Percentiles rank a stretch among this genome's conserved stretches.
These are phyloP conservation scores for Trypanosoma cruzi DNA, from an alignment of 208 protist genomes.

Conservation along the genomic window DNA sequence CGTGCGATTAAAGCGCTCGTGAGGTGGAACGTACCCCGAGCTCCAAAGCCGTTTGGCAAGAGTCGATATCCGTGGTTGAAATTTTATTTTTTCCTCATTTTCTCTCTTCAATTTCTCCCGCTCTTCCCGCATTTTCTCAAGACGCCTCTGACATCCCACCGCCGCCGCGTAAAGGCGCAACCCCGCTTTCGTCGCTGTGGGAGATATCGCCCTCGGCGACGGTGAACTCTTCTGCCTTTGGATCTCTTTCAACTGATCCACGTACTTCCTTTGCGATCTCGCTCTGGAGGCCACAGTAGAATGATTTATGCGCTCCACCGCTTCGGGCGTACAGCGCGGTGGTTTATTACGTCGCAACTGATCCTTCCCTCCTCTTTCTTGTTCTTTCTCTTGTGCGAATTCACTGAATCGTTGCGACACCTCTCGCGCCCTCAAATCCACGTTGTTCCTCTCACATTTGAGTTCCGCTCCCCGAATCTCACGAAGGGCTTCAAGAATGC, in stretches of 20 bases:
- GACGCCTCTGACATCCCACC: constrained; percentile 13
- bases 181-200: constrained; percentile 47
- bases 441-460: not conserved
- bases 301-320: constrained; percentile 39
- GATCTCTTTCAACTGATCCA: constrained; percentile 40
- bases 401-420: not conserved
- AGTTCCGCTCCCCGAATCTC: not conserved
- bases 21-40: constrained; percentile 33
- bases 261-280: constrained; percentile 58
- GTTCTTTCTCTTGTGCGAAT: not conserved
- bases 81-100: constrained; percentile 49
- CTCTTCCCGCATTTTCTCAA: constrained; percentile 29
- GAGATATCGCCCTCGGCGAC: constrained; percentile 21
- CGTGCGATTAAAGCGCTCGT: constrained; percentile 36
- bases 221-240: constrained; percentile 23
- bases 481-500: constrained; percentile 19
- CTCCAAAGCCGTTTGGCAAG: constrained; percentile 37
- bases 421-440: not conserved
- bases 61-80: constrained; percentile 61
- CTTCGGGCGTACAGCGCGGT: constrained; percentile 31
- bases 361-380: not conserved
- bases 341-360: constrained; percentile 3
- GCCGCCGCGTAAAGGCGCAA: constrained; percentile 55
- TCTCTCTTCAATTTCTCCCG: constrained; percentile 20
- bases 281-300: constrained; percentile 39